phyloP scores from a whole-genome alignment of 2,329 filamentous ascomycete genomes.

The Camillea tinctor region DNA sequence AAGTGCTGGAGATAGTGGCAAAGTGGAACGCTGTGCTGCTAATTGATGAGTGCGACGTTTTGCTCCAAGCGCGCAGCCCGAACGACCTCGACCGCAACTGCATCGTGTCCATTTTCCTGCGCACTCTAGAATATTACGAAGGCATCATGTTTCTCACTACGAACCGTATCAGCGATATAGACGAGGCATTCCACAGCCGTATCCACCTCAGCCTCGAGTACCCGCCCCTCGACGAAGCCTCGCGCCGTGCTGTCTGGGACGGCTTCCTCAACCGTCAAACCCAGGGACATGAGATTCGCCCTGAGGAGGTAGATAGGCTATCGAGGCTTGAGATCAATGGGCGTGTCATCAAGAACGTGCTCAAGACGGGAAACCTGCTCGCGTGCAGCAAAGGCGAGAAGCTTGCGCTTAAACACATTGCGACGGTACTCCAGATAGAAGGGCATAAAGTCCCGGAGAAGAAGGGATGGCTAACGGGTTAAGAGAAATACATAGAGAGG shows the following conservation, averaged over 20 bases:
- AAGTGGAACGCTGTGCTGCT: constrained; percentile 39
- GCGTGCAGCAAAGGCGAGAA: constrained; percentile 10
- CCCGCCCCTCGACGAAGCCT: constrained; percentile 10
- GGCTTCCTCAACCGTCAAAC: constrained; percentile 22
- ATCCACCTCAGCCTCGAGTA: constrained; percentile 26
- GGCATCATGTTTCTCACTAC: constrained; percentile 27
- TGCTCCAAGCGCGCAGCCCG: constrained; percentile 35
- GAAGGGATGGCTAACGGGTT: neutral
- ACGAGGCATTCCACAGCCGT: constrained; percentile 25
- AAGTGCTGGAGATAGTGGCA: constrained; percentile 40
- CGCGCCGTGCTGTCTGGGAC: constrained; percentile 20
- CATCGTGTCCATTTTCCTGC: constrained; percentile 24
- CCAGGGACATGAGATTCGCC: constrained; percentile 19
- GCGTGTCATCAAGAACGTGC: constrained; percentile 29
- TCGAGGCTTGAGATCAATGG: constrained; percentile 27
- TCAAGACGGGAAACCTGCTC: constrained; percentile 30
- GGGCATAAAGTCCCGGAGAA: neutral
- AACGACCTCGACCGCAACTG: constrained; percentile 19
- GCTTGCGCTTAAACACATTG: neutral
- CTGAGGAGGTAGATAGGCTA: constrained; percentile 20
- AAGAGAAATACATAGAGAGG: neutral
- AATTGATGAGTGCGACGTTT: constrained; percentile 35
- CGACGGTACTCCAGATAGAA: neutral
- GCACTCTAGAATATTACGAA: constrained; percentile 23
- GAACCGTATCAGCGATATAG: constrained; percentile 22